Evolutionary conservation across 768 basidiomycete species (phyloP).

Genomic region (Lentinus tigrinus): DNA sequence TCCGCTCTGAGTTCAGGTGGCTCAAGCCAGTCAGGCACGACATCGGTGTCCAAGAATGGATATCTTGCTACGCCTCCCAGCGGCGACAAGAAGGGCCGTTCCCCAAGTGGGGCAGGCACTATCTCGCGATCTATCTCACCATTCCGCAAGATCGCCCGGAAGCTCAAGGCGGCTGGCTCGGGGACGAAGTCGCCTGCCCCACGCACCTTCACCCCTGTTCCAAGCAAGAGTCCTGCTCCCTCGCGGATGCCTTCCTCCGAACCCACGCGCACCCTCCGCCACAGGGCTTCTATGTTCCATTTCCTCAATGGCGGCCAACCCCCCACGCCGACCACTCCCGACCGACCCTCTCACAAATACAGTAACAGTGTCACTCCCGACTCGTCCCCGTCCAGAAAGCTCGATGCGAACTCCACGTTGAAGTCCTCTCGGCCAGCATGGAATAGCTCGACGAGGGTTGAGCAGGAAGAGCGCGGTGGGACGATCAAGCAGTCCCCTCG

Average conservation of each 20-base stretch:
- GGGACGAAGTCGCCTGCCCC: conserved; percentile 32
- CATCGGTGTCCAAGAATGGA: conserved; percentile 47
- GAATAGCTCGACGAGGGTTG: conserved; percentile 83
- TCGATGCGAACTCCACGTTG: conserved; percentile 36
- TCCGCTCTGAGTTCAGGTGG: conserved; percentile 59
- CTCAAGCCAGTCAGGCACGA: conserved; percentile 63
- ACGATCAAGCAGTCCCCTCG: conserved; percentile 52
- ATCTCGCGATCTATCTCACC: conserved; percentile 80
- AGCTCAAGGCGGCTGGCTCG: conserved; percentile 48
- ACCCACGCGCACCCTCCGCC: conserved; percentile 49
- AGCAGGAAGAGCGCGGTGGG: conserved; percentile 45
- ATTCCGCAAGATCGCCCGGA: conserved; percentile 74
- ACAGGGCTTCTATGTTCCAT: conserved; percentile 64
- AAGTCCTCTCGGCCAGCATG: conserved; percentile 49
- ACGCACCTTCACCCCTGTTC: conserved; percentile 31
- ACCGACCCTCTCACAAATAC: conserved; percentile 63
- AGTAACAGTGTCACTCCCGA: conserved; percentile 73
- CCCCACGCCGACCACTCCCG: conserved; percentile 50
- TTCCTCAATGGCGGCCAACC: conserved; percentile 41
- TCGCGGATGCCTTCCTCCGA: conserved; percentile 53
- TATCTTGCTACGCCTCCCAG: conserved; percentile 67
- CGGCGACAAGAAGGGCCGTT: conserved; percentile 39
- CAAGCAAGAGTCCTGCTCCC: conserved; percentile 41
- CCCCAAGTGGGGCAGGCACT: conserved; percentile 45
- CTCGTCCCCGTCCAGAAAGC: conserved; percentile 51